Conservation (phyloP, 139 green algal species). For the Asterochloris erici region DNA sequence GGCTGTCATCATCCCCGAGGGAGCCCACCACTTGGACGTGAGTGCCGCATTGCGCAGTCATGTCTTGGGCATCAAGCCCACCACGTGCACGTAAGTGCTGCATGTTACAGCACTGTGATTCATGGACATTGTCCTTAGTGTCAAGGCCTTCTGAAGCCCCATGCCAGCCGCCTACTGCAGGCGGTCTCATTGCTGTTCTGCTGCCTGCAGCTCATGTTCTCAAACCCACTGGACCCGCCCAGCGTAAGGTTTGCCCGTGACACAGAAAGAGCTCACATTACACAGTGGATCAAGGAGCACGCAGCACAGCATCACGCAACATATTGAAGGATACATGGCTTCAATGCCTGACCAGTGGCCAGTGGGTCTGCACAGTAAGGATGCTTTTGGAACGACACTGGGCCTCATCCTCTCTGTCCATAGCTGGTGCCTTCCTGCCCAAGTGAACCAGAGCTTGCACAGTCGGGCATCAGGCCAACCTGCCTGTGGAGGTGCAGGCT, state of each 20-base stretch:
- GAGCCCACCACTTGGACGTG: constrained; percentile 49
- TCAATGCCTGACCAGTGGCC: too few species aligned
- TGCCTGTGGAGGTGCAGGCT: too few species aligned
- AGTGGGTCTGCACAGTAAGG: too few species aligned
- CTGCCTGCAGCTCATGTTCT: constrained; percentile 40
- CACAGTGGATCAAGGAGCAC: constrained; percentile 33
- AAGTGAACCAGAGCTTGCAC: too few species aligned
- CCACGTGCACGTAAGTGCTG: too few species aligned
- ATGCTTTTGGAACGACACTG: too few species aligned
- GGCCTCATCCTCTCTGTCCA: too few species aligned
- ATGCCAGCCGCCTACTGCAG: too few species aligned
- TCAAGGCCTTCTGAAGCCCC: not conserved
- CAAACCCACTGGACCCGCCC: constrained; percentile 39
- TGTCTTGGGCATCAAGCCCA: not conserved
- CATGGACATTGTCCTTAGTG: not conserved
- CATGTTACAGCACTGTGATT: not conserved
- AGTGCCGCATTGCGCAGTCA: not conserved
- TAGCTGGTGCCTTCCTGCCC: too few species aligned
- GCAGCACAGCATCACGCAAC: too few species aligned
- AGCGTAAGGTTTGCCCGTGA: constrained; percentile 35
- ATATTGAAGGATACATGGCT: too few species aligned
- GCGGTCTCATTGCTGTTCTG: not conserved
- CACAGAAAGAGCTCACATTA: constrained; percentile 39
- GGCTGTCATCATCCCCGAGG: constrained; percentile 54
- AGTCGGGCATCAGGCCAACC: too few species aligned